A percentile compares a stretch with the other conserved stretches of the same genome.
Conservation (phyloP, 208 protist genomes). For the Phytomonas francai region DNA sequence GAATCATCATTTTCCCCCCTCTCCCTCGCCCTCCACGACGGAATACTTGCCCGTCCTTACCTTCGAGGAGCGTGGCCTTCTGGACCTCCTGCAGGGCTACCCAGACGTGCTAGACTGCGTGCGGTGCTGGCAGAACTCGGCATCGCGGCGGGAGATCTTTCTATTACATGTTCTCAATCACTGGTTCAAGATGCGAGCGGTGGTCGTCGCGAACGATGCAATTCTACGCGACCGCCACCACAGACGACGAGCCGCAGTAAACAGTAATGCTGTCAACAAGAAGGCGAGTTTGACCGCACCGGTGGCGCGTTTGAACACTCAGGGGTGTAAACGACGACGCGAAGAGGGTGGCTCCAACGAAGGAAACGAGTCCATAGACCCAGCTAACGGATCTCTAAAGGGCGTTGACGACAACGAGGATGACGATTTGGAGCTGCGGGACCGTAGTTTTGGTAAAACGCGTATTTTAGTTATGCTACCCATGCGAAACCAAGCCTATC, state of each 20-base stretch:
- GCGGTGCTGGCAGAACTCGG: constrained; percentile 66
- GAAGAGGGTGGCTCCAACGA: constrained; percentile 3
- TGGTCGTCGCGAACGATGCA: constrained; percentile 64
- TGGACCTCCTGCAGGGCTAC: constrained; percentile 74
- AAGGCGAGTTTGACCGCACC: neutral
- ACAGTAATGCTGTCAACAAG: constrained; percentile 10
- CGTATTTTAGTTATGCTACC: constrained; percentile 91
- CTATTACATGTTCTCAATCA: constrained; percentile 74
- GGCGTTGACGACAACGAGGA: constrained; percentile 23
- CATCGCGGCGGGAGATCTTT: constrained; percentile 60
- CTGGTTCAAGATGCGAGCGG: constrained; percentile 79
- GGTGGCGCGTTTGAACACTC: neutral
- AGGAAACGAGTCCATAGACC: neutral
- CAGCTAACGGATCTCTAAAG: constrained; percentile 13
- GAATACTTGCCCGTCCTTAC: constrained; percentile 31
- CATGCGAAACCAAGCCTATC: constrained; percentile 87
- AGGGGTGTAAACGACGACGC: neutral
- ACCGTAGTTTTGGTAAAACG: constrained; percentile 93
- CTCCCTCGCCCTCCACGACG: neutral
- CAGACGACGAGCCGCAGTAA: neutral
- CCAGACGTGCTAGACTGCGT: constrained; percentile 66
- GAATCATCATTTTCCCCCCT: neutral
- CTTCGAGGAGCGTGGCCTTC: constrained; percentile 55
- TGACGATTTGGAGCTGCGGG: constrained; percentile 74
- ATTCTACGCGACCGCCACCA: constrained; percentile 22